Base-by-base conservation (phyloP, 2,329 filamentous ascomycete species). In the Trichoderma guizhouense region DNA sequence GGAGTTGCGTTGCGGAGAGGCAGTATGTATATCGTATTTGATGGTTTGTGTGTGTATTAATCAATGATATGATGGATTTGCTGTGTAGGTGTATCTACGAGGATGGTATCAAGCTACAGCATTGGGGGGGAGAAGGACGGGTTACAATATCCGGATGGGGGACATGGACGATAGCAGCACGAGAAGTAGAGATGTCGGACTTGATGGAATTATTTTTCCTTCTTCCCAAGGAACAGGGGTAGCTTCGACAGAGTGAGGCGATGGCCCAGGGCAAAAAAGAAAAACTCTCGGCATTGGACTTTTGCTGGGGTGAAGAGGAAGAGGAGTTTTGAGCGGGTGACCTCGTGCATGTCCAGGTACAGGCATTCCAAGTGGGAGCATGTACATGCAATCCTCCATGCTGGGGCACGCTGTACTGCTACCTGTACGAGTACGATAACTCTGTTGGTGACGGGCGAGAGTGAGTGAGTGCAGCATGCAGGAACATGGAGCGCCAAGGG, bases 391-490 rank as follows among this genome's bases (percentile, higher is more conserved):
- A 24, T 24, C n/a, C 47, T 53, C 21, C 47, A 53, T 53, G 47
- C 47, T 24, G 47, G 47, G 47, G 47, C 43, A 21, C 9, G 21
- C 47, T 24, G 47, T 24, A 53, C 5, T 47, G 3, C 43, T n/a
- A 43, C 39, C 39, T 43, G 39, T 43, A 43, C 15, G 36, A 39
- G 36, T 8, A 39, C 36, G 14, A 39, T 15, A 18, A 15, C 7
- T 51, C n/a, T 51, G 47, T 51, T 51, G 47, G 47, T 24, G 47
- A 51, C 21, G 32, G 21, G 26, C 28, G 18, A 69, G 66, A 21
- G 53, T 32, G 66, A 69, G 53, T 61, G 65, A 69, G 66, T 69
- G 66, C 66, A 69, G 66, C 36, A 61, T 61, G 66, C 66, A 69
- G 66, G 66, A 69, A 69, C 66, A 47, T 69, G 66, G 66, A 69